Evolutionary conservation across 306 rosid genomes (phyloP).

Genomic region (Castanospermum australe): DNA sequence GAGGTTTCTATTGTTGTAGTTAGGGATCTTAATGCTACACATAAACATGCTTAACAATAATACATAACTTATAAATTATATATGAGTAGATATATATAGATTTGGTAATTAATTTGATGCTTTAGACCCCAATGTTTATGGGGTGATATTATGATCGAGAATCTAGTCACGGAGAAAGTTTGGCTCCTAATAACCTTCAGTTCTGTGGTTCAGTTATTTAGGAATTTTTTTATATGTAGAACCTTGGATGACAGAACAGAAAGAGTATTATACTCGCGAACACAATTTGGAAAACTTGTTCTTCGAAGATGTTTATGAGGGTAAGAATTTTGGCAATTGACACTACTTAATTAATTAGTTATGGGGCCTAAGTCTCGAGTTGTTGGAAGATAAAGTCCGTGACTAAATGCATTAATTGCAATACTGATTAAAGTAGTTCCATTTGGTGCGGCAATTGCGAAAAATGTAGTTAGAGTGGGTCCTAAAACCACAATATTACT

Average conservation of each 20-base stretch:
- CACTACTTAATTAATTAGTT: background rate
- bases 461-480: slow-evolving; percentile 26
- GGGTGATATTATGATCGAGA: background rate
- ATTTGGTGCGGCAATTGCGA: slow-evolving; percentile 30
- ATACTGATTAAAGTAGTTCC: slow-evolving; percentile 24
- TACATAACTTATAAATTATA: background rate
- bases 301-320: background rate
- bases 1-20: background rate
- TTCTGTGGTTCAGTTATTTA: background rate
- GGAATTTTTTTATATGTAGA: background rate
- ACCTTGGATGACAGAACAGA: background rate
- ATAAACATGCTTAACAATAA: background rate
- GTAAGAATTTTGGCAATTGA: background rate
- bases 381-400: slow-evolving; percentile 17
- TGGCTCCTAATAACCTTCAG: background rate
- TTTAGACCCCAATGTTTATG: background rate
- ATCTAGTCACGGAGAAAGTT: background rate
- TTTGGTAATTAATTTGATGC: background rate
- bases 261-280: background rate
- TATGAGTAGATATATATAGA: background rate
- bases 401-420: slow-evolving; percentile 21
- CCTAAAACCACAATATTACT: background rate
- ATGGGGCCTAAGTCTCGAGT: slow-evolving; percentile 21
- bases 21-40: background rate
- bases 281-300: background rate